These are phyloP conservation scores for Naegleria gruberi DNA, from an alignment of 208 protist genomes.

Conservation along the genomic window DNA sequence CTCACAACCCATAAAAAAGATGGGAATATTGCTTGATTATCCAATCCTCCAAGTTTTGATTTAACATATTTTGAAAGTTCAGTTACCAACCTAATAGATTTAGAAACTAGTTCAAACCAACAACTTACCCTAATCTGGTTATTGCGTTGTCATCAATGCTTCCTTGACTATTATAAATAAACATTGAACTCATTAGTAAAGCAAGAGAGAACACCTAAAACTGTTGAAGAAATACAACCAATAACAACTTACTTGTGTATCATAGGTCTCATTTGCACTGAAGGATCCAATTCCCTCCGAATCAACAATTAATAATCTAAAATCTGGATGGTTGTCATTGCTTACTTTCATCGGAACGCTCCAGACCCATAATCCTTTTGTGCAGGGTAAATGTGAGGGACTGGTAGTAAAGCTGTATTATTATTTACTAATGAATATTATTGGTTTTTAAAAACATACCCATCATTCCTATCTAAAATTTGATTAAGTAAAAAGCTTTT, in stretches of 20 bases:
- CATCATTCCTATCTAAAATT: not conserved
- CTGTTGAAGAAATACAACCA: not conserved
- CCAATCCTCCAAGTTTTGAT: not conserved
- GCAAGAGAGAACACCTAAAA: conserved; percentile 33
- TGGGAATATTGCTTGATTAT: conserved; percentile 24
- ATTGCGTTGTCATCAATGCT: conserved; percentile 36
- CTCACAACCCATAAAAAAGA: conserved; percentile 39
- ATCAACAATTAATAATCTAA: conserved; percentile 32
- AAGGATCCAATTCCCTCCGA: conserved; percentile 35
- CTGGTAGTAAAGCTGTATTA: conserved; percentile 37
- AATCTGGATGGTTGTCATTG: not conserved
- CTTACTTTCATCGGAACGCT: not conserved
- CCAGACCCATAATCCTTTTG: conserved; percentile 43
- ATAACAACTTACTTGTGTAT: conserved; percentile 26
- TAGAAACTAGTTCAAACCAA: too few relatives aligned
- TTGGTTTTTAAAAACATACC: not conserved
- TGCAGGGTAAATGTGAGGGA: conserved; percentile 32
- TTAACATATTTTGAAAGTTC: conserved; percentile 35
- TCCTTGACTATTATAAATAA: conserved; percentile 39
- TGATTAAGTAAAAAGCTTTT: conserved; percentile 42
- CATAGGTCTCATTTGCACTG: conserved; percentile 27
- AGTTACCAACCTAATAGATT: conserved; percentile 19
- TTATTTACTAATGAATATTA: not conserved
- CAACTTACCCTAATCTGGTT: conserved; percentile 24
- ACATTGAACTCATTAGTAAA: conserved; percentile 34